Evolutionary conservation across 352 stramenopile genomes (phyloP), one percentile per base, ranked within the genome.

Genomic region (Phytopythium boreale): DNA sequence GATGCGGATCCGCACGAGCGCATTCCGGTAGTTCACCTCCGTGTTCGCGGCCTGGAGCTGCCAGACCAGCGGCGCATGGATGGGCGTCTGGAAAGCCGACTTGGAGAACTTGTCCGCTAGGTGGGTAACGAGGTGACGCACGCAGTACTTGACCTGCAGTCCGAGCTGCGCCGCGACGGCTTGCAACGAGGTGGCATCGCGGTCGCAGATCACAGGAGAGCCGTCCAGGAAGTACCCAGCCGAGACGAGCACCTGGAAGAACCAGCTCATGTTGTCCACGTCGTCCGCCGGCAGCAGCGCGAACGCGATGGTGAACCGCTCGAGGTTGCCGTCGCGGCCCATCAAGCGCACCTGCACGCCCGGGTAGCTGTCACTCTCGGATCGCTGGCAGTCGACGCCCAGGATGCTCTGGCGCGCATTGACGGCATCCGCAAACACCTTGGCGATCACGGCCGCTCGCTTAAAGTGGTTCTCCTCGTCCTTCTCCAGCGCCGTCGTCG

Each of bases 71-170:
- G 50, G 50, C 9, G 50, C 50, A 24, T 57, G 50, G 26, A 41
- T 22, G 8, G 50, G 17, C 0, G 50, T 3, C 24, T 57, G 50
- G 15, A 57, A 57, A 10, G 34, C 22, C 26, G 50, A 41, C 50
- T 57, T 57, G 50, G 27, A 57, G 20, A 57, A 57, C 50, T 57
- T 57, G 14, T 39, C 50, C 10, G 50, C 22, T 12, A 57, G 34
- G 50, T 57, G 50, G 26, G 4, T 12, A 10, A 57, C 27, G 50
- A 57, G 50, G 26, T 37, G 50, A 27, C 26, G 50, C 17, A 57
- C 50, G 50, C 50, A 57, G 50, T 39, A 41, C 50, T 57, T 57
- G 50, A 22, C 17, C 15, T 57, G 50, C 50, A 57, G 26, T 4
- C 50, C 50, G 34, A 57, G 27, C 50, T 57, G 50, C 26, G 7